These are phyloP conservation scores for Chlorella ohadii DNA, from an alignment of 139 green algal species.

Conservation along the genomic window DNA sequence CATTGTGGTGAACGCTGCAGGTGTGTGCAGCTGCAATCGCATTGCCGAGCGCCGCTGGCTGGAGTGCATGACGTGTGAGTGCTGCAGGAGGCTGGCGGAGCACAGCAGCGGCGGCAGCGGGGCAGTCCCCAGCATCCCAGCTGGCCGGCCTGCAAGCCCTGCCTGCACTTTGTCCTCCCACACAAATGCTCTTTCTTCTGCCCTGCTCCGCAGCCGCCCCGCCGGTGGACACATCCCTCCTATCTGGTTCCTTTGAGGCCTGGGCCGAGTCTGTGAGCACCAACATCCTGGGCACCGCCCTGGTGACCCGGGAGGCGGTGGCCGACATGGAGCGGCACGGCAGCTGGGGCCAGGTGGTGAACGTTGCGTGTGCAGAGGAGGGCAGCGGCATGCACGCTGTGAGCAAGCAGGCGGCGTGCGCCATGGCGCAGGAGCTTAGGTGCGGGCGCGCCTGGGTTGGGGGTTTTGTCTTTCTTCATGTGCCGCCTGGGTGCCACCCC, in stretches of 20 bases:
- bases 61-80: too few species aligned
- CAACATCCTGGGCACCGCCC: slow-evolving; percentile 81
- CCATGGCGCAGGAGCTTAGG: slow-evolving; percentile 76
- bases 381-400: slow-evolving; percentile 70
- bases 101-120: too few species aligned
- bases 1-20: slow-evolving; percentile 69
- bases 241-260: slow-evolving; percentile 13
- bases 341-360: slow-evolving; percentile 80
- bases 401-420: slow-evolving; percentile 61
- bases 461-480: too few species aligned
- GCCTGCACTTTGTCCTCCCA: too few species aligned
- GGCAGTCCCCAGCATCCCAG: too few species aligned
- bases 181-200: too few species aligned
- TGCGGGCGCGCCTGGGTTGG: too few species aligned
- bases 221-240: slow-evolving; percentile 33
- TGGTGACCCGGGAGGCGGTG: slow-evolving; percentile 75
- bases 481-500: too few species aligned
- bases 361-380: slow-evolving; percentile 73
- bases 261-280: slow-evolving; percentile 69
- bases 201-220: not conserved
- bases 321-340: slow-evolving; percentile 75
- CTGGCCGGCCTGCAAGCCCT: too few species aligned
- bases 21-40: not conserved
- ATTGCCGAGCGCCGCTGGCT: too few species aligned
- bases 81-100: too few species aligned